Base-by-base conservation (phyloP, 257 asterid species). In the Solanum piurae region DNA sequence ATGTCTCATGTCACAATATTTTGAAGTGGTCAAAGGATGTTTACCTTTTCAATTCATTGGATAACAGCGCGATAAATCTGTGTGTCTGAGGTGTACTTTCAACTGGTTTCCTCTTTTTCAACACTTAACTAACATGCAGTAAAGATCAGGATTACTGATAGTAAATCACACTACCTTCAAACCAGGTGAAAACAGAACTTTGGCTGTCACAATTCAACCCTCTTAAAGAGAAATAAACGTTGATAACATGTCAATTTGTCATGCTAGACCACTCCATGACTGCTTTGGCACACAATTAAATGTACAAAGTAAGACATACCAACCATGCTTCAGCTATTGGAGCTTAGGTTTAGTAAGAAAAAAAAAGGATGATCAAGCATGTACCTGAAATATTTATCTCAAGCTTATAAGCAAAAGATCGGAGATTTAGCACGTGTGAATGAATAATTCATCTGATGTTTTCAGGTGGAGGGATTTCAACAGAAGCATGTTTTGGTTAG, bases 401-500 rank as follows among this genome's bases (percentile, higher is more conserved):
- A 27, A 79, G 27, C 68, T 29, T 80, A 46, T 16, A 80, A 46
- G 42, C 69, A 80, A 49, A 46, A 46, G 68, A 14, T 80, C 0
- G 20, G 68, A 20, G 46, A 38, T 88, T 68, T 85, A 58, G 60
- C 40, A 36, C 12, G 13, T 18, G n/a, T 5, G 77, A 80, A 77
- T 85, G 76, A 64, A 44, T 75, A 29, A 83, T 69, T 66, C 11
- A 25, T 42, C 23, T 86, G 86, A 29, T 87, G 52, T 80, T 87
- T 89, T 74, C 75, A 96, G 99, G 93, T 96, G 99, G 98, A 93
- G 98, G 90, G 96, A 95, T 89, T 96, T 96, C 91, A 87, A 93
- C 62, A 87, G 98, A 92, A 94, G 96, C 93, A 93, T 96, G 96
- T 95, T 96, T 88, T 94, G 99, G 99, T 85, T 95, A 88, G 98